Conservation (phyloP, 352 stramenopile species). For the Thalassiosira mediterranea region DNA sequence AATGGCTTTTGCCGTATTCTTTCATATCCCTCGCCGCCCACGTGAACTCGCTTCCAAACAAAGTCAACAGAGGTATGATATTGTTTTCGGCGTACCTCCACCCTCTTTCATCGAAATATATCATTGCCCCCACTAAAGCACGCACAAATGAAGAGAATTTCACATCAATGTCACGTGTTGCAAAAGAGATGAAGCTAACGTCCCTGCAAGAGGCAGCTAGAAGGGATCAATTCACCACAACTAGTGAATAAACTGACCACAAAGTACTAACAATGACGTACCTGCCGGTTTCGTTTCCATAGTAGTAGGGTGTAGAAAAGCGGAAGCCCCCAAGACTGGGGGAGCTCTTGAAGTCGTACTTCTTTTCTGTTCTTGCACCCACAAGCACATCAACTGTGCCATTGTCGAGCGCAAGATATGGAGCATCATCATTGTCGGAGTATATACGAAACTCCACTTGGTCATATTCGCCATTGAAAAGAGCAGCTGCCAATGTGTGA, state of each 20-base stretch:
- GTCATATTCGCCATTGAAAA: slow-evolving; percentile 24
- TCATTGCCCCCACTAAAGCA: slow-evolving; percentile 29
- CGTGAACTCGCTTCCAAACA: slow-evolving; percentile 38
- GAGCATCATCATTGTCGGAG: not conserved
- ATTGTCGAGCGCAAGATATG: slow-evolving; percentile 13
- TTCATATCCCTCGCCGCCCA: slow-evolving; percentile 35
- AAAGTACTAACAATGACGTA: slow-evolving; percentile 11
- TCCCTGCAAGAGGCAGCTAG: too few relatives aligned
- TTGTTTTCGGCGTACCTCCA: slow-evolving; percentile 2
- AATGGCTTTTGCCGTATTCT: slow-evolving; percentile 22
- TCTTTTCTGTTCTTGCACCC: slow-evolving; percentile 15
- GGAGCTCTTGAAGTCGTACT: slow-evolving; percentile 14
- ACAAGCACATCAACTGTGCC: slow-evolving; percentile 29
- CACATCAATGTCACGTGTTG: slow-evolving; percentile 41
- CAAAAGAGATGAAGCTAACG: slow-evolving; percentile 27
- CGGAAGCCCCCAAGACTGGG: slow-evolving; percentile 5
- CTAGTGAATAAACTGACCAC: not conserved
- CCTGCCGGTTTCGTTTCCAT: slow-evolving; percentile 5
- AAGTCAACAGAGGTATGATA: not conserved
- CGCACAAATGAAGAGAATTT: slow-evolving; percentile 44
- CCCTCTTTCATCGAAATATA: slow-evolving; percentile 23
- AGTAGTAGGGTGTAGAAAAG: slow-evolving; percentile 37
- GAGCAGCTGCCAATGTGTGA: slow-evolving; percentile 19
- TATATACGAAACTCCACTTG: slow-evolving; percentile 8
- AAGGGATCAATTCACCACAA: too few relatives aligned